These are phyloP conservation scores for Corynespora cassiicola DNA, from an alignment of 2,329 filamentous ascomycete genomes.

Conservation along the genomic window DNA sequence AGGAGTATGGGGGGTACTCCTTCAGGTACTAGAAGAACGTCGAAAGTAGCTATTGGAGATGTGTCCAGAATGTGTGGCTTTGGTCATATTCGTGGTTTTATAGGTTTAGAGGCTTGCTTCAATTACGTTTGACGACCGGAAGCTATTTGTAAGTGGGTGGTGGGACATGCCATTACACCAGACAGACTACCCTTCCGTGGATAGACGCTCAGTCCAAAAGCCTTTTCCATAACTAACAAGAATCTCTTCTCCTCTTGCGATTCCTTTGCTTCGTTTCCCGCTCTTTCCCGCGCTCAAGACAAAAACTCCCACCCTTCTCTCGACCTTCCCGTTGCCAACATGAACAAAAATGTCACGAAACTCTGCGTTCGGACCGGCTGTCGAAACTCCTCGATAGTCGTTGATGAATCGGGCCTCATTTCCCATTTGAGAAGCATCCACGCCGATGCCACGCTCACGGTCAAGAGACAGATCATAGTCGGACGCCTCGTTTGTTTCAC, in stretches of 20 bases:
- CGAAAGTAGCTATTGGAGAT: no score
- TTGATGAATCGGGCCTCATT: slow-evolving; percentile 62
- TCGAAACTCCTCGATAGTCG: slow-evolving; percentile 58
- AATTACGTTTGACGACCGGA: no score
- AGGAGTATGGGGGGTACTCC: no score
- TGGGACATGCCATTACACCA: no score
- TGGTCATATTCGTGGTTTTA: no score
- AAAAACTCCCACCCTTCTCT: slow-evolving; percentile 58
- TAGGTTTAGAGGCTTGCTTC: no score
- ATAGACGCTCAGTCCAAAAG: slow-evolving; percentile 52
- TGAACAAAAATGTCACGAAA: slow-evolving; percentile 51
- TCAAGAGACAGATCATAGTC: slow-evolving; percentile 61
- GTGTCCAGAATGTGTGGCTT: no score
- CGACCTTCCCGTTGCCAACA: slow-evolving; percentile 45
- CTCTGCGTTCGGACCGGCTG: slow-evolving; percentile 50
- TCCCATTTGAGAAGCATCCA: slow-evolving; percentile 56
- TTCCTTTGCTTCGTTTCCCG: slow-evolving; percentile 54
- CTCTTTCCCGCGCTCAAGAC: slow-evolving; percentile 57
- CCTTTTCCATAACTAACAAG: slow-evolving; percentile 62
- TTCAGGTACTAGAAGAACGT: no score
- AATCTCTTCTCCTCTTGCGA: slow-evolving; percentile 58
- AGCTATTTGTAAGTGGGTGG: no score
- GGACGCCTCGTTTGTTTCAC: slow-evolving; percentile 49
- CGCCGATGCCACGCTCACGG: slow-evolving; percentile 54
- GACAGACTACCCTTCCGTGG: no score